Conservation (phyloP, 2,329 filamentous ascomycete species). For the Didymella lethalis region DNA sequence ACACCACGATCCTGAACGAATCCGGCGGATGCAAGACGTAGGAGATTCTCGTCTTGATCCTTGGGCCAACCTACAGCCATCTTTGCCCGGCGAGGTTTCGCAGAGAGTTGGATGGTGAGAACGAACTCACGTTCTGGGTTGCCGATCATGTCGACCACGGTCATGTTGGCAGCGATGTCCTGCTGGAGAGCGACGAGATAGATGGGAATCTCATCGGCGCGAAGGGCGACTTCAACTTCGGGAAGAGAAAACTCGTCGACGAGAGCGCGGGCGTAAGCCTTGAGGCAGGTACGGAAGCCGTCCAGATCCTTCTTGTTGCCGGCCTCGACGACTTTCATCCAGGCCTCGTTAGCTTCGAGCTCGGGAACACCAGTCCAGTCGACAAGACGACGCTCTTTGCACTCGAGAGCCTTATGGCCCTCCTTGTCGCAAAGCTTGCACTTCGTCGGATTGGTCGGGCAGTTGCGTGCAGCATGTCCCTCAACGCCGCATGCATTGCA, state of each 20-base stretch:
- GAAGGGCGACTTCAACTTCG: constrained; percentile 61
- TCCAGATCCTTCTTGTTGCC: constrained; percentile 60
- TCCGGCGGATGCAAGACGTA: constrained; percentile 71
- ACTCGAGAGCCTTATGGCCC: constrained; percentile 59
- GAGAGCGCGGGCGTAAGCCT: constrained; percentile 59
- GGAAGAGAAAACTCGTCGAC: constrained; percentile 51
- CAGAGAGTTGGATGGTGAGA: constrained; percentile 68
- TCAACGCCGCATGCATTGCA: constrained; percentile 66
- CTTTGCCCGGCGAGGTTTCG: constrained; percentile 60
- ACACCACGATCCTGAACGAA: constrained; percentile 67
- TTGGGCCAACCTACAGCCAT: constrained; percentile 69
- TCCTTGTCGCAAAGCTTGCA: constrained; percentile 63
- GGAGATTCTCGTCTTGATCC: constrained; percentile 65
- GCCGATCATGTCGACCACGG: constrained; percentile 62
- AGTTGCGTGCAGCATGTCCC: constrained; percentile 68
- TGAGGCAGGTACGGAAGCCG: constrained; percentile 57
- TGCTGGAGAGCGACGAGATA: constrained; percentile 62
- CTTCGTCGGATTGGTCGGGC: constrained; percentile 64
- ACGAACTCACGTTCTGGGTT: constrained; percentile 69
- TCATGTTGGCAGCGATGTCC: constrained; percentile 56
- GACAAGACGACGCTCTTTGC: constrained; percentile 52
- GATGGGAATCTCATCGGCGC: constrained; percentile 56
- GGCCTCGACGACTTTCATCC: constrained; percentile 59
- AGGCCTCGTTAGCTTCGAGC: constrained; percentile 59
- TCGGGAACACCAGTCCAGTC: constrained; percentile 55